Evolutionary conservation across 768 basidiomycete genomes (phyloP).

Genomic region (Nevesoporus exiguus): DNA sequence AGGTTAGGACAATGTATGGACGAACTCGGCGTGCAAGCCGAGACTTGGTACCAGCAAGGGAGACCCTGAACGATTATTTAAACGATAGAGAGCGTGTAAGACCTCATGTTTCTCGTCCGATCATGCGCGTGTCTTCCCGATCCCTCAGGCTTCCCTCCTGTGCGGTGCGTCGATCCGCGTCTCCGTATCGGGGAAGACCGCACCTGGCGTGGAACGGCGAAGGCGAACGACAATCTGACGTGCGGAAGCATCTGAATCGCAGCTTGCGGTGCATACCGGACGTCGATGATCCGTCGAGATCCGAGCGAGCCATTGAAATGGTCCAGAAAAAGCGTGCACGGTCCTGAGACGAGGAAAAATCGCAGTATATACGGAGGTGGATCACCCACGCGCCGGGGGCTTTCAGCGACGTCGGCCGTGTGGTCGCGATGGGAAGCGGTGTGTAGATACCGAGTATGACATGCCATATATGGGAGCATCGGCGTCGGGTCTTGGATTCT

Average conservation of each 20-base stretch:
- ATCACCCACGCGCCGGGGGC: neutral
- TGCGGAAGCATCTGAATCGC: neutral
- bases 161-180: neutral
- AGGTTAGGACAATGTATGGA: neutral
- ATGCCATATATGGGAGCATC: no score
- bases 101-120: neutral
- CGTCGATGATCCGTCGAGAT: constrained; percentile 7
- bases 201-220: neutral
- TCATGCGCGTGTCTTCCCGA: neutral
- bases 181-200: neutral
- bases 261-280: neutral
- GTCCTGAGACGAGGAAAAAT: neutral
- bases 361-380: neutral
- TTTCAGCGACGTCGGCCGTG: neutral
- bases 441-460: no score
- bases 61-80: neutral
- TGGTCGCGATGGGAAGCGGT: no score
- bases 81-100: neutral
- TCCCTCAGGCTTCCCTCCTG: neutral
- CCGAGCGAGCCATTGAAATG: neutral
- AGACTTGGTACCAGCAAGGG: neutral
- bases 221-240: neutral
- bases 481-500: no score
- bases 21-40: neutral
- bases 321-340: neutral